These are phyloP conservation scores for Suillus ampliporus DNA, from an alignment of 768 basidiomycete genomes.

Conservation along the genomic window DNA sequence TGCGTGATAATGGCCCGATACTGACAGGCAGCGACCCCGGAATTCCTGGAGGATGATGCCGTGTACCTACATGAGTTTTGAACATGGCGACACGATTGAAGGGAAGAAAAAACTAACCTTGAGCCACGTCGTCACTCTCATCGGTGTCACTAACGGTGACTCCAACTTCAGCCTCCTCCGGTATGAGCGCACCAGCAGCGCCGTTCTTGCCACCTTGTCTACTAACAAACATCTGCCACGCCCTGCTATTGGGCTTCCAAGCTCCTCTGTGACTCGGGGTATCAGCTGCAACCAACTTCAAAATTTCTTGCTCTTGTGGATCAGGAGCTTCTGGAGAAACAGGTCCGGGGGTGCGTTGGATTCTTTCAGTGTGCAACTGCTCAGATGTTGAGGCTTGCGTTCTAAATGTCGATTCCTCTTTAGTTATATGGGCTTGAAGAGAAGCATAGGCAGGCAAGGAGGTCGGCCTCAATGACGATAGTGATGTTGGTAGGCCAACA, in stretches of 20 bases:
- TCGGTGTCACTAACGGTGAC: slow-evolving; percentile 22
- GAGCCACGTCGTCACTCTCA: slow-evolving; percentile 30
- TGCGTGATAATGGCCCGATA: slow-evolving; percentile 48
- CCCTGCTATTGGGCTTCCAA: slow-evolving; percentile 67
- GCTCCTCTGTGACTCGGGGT: slow-evolving; percentile 74
- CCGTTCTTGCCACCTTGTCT: slow-evolving; percentile 33
- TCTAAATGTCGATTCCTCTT: slow-evolving; percentile 5
- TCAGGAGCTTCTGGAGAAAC: slow-evolving; percentile 33
- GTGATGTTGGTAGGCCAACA: slow-evolving; percentile 57
- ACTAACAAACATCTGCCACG: slow-evolving; percentile 65
- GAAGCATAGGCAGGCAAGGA: slow-evolving; percentile 75
- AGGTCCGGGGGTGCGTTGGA: background rate
- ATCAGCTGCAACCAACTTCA: slow-evolving; percentile 70
- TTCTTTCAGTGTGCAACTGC: slow-evolving; percentile 18
- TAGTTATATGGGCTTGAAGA: slow-evolving; percentile 40
- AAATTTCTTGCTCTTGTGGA: slow-evolving; percentile 56
- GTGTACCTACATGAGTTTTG: slow-evolving; percentile 25
- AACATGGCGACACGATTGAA: slow-evolving; percentile 8
- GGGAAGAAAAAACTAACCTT: slow-evolving; percentile 26
- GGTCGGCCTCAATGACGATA: slow-evolving; percentile 64
- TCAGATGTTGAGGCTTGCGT: slow-evolving; percentile 2
- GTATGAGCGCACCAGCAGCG: slow-evolving; percentile 37
- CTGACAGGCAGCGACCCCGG: slow-evolving; percentile 68
- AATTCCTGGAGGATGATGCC: slow-evolving; percentile 39
- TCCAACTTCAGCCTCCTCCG: slow-evolving; percentile 43